These are phyloP conservation scores for Saitoella complicata DNA, from an alignment of 805 yeast species.

Conservation along the genomic window DNA sequence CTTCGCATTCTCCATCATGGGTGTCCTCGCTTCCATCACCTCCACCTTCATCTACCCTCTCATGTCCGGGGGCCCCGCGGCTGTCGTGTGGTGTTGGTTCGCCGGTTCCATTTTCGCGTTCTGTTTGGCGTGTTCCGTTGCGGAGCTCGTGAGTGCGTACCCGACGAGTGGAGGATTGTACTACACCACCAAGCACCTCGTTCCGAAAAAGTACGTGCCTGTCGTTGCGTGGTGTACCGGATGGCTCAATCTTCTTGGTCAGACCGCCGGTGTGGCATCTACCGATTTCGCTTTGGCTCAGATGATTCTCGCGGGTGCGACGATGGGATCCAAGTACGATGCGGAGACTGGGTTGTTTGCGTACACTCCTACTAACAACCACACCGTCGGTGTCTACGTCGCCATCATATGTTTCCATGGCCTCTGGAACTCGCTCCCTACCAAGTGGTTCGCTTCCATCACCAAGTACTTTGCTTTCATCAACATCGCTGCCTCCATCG, in stretches of 20 bases:
- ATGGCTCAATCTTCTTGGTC: slow-evolving; percentile 12
- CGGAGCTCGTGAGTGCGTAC: slow-evolving; percentile 11
- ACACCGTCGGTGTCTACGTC: slow-evolving; percentile 34
- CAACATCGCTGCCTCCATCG: slow-evolving; percentile 33
- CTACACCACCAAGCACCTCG: slow-evolving; percentile 13
- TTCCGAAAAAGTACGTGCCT: slow-evolving; percentile 14
- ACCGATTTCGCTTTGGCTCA: slow-evolving; percentile 23
- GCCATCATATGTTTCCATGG: slow-evolving; percentile 36
- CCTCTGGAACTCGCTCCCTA: slow-evolving; percentile 33
- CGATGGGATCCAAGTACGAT: slow-evolving; percentile 15
- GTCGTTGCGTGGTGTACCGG: slow-evolving; percentile 16
- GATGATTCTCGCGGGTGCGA: slow-evolving; percentile 19
- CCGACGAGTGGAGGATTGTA: slow-evolving; percentile 15
- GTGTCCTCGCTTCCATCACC: slow-evolving; percentile 46
- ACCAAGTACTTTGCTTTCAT: slow-evolving; percentile 37
- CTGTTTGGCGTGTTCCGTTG: slow-evolving; percentile 3
- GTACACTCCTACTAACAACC: slow-evolving; percentile 25
- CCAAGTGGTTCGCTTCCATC: slow-evolving; percentile 32
- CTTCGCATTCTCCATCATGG: slow-evolving; percentile 49
- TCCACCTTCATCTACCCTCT: slow-evolving; percentile 35
- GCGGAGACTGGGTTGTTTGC: slow-evolving; percentile 3
- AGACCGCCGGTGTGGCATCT: slow-evolving; percentile 21
- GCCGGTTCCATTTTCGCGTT: slow-evolving; percentile 35
- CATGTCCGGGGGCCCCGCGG: slow-evolving; percentile 44
- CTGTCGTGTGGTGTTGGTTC: slow-evolving; percentile 48